These are phyloP conservation scores for Penicillium sp. DNA, from an alignment of 2,329 filamentous ascomycete genomes.

Conservation along the genomic window DNA sequence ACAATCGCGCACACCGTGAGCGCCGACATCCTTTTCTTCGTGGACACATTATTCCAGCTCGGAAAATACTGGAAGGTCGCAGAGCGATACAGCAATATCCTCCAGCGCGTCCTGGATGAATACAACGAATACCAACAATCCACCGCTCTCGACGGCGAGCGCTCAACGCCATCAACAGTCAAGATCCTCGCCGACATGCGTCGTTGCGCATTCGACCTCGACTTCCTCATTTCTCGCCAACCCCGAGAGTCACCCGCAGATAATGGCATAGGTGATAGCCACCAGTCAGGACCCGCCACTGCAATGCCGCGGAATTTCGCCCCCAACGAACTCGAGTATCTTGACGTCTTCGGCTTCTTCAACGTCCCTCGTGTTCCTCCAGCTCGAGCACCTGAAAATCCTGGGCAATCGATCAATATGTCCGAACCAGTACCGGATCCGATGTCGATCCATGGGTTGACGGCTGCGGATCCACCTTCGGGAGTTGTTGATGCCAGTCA, in stretches of 20 bases:
- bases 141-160: conserved; percentile 62
- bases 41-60: conserved; percentile 78
- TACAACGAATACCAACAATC: conserved; percentile 74
- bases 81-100: conserved; percentile 74
- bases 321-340: conserved; percentile 81
- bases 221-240: conserved; percentile 84
- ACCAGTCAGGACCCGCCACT: conserved; percentile 6
- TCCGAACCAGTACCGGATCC: conserved; percentile 31
- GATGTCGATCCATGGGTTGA: conserved; percentile 41
- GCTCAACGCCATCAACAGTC: conserved; percentile 78
- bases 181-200: conserved; percentile 91
- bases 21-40: conserved; percentile 77
- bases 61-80: conserved; percentile 85
- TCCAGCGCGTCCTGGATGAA: conserved; percentile 83
- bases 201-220: conserved; percentile 83
- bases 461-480: conserved; percentile 16
- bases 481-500: conserved; percentile 21
- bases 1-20: conserved; percentile 84
- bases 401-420: conserved; percentile 30
- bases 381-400: conserved; percentile 31
- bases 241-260: conserved; percentile 52
- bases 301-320: conserved; percentile 63
- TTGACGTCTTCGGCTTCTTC: conserved; percentile 94
- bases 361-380: conserved; percentile 75
- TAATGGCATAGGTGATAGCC: conserved; percentile 30